These are phyloP conservation scores for Chlorella sp. DNA, from an alignment of 139 green algal genomes.

Conservation along the genomic window DNA sequence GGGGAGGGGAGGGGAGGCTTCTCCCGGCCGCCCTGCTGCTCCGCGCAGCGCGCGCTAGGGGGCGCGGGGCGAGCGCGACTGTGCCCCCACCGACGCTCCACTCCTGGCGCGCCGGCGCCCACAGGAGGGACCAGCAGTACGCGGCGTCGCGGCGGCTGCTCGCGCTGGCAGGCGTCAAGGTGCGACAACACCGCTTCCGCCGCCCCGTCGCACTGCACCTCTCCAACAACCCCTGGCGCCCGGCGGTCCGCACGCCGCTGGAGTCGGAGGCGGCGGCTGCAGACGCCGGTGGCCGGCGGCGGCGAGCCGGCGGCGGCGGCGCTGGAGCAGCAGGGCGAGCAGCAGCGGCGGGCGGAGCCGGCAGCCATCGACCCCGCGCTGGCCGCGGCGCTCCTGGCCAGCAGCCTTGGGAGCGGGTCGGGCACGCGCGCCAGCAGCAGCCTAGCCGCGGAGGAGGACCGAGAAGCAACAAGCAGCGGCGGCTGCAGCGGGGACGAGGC, in stretches of 20 bases:
- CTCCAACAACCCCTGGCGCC: slow-evolving; percentile 17
- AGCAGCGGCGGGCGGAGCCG: background rate
- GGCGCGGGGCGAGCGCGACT: background rate
- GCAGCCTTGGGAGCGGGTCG: background rate
- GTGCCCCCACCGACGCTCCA: background rate
- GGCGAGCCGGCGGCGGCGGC: no score
- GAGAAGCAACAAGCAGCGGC: no score
- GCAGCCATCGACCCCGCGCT: background rate
- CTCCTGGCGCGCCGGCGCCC: background rate
- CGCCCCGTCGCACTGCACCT: slow-evolving; percentile 35
- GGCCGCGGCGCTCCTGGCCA: background rate
- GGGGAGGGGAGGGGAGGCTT: background rate
- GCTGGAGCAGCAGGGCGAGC: background rate
- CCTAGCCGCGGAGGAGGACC: no score
- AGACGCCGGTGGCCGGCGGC: no score
- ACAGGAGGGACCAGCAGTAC: slow-evolving; percentile 63
- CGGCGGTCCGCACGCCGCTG: background rate
- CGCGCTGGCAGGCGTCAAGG: slow-evolving; percentile 66
- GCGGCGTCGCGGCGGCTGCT: slow-evolving; percentile 68
- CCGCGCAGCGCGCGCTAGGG: background rate
- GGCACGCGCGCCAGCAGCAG: background rate
- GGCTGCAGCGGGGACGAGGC: background rate
- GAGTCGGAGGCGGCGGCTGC: background rate
- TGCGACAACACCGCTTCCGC: slow-evolving; percentile 68
- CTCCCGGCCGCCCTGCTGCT: background rate